Base-by-base conservation (phyloP, 106 monocot species). In the Cymbidium sinense region DNA sequence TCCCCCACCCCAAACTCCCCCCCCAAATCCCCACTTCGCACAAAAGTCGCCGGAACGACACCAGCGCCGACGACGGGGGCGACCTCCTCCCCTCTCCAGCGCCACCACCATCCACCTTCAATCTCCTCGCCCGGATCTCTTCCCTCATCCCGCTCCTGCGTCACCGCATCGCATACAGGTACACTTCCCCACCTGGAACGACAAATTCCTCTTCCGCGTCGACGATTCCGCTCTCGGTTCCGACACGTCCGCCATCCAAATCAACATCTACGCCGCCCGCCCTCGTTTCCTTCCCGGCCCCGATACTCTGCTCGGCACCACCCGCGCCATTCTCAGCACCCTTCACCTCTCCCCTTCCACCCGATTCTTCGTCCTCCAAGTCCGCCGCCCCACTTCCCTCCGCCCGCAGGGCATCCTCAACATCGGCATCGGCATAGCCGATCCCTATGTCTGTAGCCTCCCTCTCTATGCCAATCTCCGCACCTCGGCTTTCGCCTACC, bases 341-440 rank as follows among this genome's bases (percentile, higher is more conserved):
- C 58, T 84, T 25, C 82, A 54, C 11, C 84, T 62, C 29, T 39
- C 65, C 65, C 6, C 75, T 7, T 25, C 58, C 77, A 70, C 73
- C 29, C 77, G 78, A 23, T 78, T 82, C 77, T 82, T 79, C 34
- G 88, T 84, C 3, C 75, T 91, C 27, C 91, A 84, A 62, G 69
- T 91, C 29, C 86, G 88, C 50, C 83, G 87, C 28, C 87, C 87
- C 31, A 27, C 23, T 7, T 83, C 90, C 7, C 78, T 85, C 71
- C 80, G 85, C 28, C 90, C 90, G 13, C 90, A 90, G 81, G 87
- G 90, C 39, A 90, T 90, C 50, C 76, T 90, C 50, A 87, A 90
- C 76, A 3, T 90, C 55, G 81, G 83, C 55, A 43, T 87, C 37
- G 13, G 80, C 39, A 70, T 82, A 7, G 21, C 21, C 58, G 69